Evolutionary conservation across 306 rosid genomes (phyloP), one percentile per base, ranked within the genome.

Genomic region (Spatholobus suberectus): DNA sequence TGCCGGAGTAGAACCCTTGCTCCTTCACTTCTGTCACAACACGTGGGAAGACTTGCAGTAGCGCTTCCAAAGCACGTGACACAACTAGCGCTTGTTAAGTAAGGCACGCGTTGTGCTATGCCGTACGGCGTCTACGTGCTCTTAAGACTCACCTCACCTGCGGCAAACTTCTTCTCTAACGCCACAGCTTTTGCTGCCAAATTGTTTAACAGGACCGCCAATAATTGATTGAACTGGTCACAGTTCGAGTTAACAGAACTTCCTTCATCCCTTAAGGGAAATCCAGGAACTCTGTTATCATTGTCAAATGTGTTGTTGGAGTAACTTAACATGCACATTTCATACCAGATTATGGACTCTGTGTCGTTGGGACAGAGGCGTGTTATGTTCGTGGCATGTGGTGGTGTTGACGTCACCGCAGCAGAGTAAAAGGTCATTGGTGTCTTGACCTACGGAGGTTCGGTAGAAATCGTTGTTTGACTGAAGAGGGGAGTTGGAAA

Each of bases 271-370:
- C 2, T 24, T 13, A 59, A 4, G n/a, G 37, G 7, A 10, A 24
- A 1, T 32, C 8, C 17, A 5, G 67, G 67, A 59, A 59, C 67
- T 12, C 1, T 59, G 35, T 9, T 26, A 26, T 59, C 70, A 70
- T 75, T 49, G 37, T 24, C 68, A 47, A 85, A 72, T 17, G 59
- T 82, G 6, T 5, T 46, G 32, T 80, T 81, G 4, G 93, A 85
- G 78, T 84, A 91, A 12, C 89, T 87, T 6, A 87, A 0, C 76
- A 82, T 7, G 62, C 92, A 86, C 68, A 74, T 66, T 0, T 84
- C 81, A 70, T 81, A 84, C 90, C 93, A 91, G 35, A 86, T 88
- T 0, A 4, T 68, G 52, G 10, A 21, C 18, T 59, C 67, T 6
- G 67, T 59, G 34, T 24, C 0, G 18, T 59, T 24, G 37, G 67